Conservation (phyloP, 1,284 basidiomycete genomes). For the Microstroma glucosiphilum region DNA sequence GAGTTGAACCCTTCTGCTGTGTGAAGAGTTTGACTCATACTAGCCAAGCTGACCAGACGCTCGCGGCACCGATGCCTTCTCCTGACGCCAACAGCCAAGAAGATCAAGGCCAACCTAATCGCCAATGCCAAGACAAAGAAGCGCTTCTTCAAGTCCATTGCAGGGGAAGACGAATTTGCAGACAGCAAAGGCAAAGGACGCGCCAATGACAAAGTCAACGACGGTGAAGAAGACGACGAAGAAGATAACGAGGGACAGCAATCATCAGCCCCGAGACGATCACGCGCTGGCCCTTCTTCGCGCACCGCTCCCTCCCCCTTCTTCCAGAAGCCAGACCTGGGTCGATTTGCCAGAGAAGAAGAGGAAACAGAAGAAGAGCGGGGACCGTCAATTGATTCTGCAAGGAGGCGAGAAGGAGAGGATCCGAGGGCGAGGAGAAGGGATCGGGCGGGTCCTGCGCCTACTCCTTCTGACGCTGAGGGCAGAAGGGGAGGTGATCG, state of each 20-base stretch:
- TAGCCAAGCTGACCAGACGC: not conserved
- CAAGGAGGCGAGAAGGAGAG: not conserved
- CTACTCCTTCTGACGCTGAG: not conserved
- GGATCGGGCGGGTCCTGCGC: not conserved
- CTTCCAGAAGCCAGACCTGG: conserved; percentile 17
- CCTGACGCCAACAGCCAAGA: conserved; percentile 50
- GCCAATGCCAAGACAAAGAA: conserved; percentile 56
- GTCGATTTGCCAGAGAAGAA: conserved; percentile 33
- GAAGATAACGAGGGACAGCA: conserved; percentile 11
- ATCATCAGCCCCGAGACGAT: not conserved
- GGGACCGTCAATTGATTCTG: not conserved
- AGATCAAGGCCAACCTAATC: conserved; percentile 56
- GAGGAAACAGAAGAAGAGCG: not conserved
- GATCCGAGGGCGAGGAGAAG: conserved; percentile 10
- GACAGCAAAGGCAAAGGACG: conserved; percentile 16
- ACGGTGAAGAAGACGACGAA: not conserved
- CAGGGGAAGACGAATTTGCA: conserved; percentile 45
- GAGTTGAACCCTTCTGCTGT: conserved; percentile 4
- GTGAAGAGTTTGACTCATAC: not conserved
- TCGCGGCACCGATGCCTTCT: not conserved
- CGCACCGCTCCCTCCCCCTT: too few species aligned
- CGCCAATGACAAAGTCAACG: not conserved
- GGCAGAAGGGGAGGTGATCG: not conserved
- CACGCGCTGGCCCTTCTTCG: too few species aligned
- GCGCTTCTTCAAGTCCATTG: conserved; percentile 54